These are phyloP conservation scores for Themeda triandra DNA, from an alignment of 176 grass and related monocot species.

Conservation along the genomic window DNA sequence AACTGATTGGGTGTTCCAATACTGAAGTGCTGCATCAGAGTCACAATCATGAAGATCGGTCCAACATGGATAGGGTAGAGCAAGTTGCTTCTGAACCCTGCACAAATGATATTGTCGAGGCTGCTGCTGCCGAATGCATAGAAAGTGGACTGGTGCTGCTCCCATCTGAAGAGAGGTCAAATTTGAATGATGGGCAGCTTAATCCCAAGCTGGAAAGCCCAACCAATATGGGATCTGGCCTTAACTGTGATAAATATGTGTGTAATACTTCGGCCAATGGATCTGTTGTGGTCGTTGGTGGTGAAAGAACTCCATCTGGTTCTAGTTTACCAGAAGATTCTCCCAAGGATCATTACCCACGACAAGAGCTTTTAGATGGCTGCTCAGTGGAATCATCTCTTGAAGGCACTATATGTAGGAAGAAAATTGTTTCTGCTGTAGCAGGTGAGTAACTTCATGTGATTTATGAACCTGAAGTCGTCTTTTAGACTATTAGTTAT, in stretches of 20 bases:
- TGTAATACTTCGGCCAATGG: background rate
- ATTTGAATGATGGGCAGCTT: background rate
- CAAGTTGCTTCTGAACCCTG: background rate
- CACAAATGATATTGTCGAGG: background rate
- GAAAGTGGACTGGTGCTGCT: background rate
- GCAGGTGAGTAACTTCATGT: slow-evolving; percentile 1
- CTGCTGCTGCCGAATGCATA: background rate
- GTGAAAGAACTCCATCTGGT: background rate
- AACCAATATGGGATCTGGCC: background rate
- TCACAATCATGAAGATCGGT: background rate
- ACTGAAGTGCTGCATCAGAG: background rate
- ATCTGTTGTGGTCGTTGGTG: background rate
- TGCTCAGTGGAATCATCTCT: background rate
- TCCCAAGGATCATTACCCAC: background rate
- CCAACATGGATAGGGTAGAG: background rate
- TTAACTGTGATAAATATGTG: background rate
- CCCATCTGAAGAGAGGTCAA: background rate
- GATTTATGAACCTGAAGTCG: background rate
- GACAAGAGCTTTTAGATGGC: background rate
- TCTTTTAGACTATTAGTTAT: background rate
- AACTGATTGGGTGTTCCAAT: background rate
- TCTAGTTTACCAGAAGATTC: background rate
- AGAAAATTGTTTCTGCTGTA: background rate
- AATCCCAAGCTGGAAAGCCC: slow-evolving; percentile 2
- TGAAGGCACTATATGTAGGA: background rate